Conservation (phyloP, 768 basidiomycete genomes). For the Crassisporium funariophilum region DNA sequence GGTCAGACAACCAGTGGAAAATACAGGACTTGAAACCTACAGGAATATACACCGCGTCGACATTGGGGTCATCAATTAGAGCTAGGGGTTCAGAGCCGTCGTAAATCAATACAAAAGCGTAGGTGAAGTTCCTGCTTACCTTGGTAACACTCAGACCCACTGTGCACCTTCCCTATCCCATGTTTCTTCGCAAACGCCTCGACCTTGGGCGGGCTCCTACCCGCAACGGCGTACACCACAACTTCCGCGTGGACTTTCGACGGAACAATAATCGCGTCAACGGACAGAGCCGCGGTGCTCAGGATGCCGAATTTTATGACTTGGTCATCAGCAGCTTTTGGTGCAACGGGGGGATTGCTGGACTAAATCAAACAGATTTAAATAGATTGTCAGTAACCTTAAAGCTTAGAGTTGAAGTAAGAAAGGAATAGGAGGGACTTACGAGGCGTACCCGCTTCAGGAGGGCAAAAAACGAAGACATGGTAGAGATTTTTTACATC, state of each 20-base stretch:
- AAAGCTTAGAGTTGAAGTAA: too few species aligned
- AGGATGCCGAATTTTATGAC: constrained; percentile 11
- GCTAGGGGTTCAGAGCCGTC: not conserved
- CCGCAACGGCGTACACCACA: constrained; percentile 53
- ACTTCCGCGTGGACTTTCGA: constrained; percentile 53
- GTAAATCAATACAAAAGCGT: not conserved
- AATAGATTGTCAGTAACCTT: too few species aligned
- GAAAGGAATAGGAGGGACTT: too few species aligned
- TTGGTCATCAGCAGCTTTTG: too few species aligned
- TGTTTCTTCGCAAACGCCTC: constrained; percentile 51
- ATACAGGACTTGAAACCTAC: constrained; percentile 26
- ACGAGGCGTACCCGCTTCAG: too few species aligned
- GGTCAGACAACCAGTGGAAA: constrained; percentile 35
- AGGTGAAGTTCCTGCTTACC: not conserved
- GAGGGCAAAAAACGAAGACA: too few species aligned
- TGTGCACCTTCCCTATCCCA: constrained; percentile 46
- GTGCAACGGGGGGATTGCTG: too few species aligned
- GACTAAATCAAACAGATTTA: too few species aligned
- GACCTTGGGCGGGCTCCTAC: constrained; percentile 47
- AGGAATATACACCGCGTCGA: constrained; percentile 57
- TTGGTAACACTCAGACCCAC: constrained; percentile 51
- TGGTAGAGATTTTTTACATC: too few species aligned
- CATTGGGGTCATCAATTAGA: constrained; percentile 45
- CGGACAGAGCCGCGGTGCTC: not conserved
- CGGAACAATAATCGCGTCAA: constrained; percentile 27